Evolutionary conservation across 1,284 basidiomycete species (phyloP), one percentile per base, ranked within the genome.

Genomic region (Thecaphora frezii): DNA sequence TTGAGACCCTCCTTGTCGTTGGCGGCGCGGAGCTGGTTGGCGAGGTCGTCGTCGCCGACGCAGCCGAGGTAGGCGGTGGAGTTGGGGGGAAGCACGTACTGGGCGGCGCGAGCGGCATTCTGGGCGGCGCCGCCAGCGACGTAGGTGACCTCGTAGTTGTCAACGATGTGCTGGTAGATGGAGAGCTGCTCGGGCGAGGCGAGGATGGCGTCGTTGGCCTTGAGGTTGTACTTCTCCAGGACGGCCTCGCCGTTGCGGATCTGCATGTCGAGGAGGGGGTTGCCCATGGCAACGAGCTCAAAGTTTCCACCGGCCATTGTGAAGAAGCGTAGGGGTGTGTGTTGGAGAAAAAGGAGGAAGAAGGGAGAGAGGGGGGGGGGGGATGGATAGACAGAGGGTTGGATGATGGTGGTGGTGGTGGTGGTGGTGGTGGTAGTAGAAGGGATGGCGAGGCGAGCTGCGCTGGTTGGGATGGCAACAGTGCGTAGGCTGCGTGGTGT

Each of bases 41-140:
- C 91, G 48, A 97, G 86, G 43, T 87, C 86, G 74, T 99, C 96
- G 58, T 92, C 85, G 52, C 96, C 96, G 62, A 99, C 96, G 69
- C 88, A 89, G 23, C 96, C 96, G 38, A 93, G 86, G 84, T 92
- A 99, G 33, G 93, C 94, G 48, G 97, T 94, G 18, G 92, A 93
- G 55, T 86, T 82, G n/a, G 86, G 42, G 3, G 66, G 69, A 18
- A 73, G 45, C 2, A 86, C 91, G 76, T 82, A 97, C 58, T 96
- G 91, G 72, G 93, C 94, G 69, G 88, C 93, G 57, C 96, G 89
- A 54, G 94, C 93, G 69, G 93, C 87, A 79, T 98, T 98, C 81
- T 99, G 96, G 23, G 92, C 87, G 38, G 93, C 94, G 77, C 96
- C 96, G 57, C 96, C 96, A 44, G 96, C 94, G 54, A 98, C 91